Conservation (phyloP, 2,329 filamentous ascomycete species). For the Fusarium brevicatenulatum region DNA sequence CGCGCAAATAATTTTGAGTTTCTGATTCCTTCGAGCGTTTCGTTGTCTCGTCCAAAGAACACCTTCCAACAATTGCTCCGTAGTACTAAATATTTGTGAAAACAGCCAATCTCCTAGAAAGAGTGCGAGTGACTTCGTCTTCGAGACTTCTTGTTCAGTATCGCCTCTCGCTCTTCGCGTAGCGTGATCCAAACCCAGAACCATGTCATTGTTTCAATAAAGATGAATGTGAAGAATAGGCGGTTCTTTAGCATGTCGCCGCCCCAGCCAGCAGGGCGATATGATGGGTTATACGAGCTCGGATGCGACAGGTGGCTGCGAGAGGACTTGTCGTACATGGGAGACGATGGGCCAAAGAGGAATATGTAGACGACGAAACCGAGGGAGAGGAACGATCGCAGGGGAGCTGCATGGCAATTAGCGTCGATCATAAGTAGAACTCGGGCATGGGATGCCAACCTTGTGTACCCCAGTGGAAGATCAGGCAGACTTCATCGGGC, state of each 20-base stretch:
- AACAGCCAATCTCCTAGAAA: constrained; percentile 1
- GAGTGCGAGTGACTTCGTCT: constrained; percentile 40
- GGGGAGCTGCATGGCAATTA: constrained; percentile 59
- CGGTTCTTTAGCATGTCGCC: constrained; percentile 82
- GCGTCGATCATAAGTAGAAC: constrained; percentile 29
- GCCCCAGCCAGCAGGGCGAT: constrained; percentile 57
- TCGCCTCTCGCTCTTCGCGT: constrained; percentile 68
- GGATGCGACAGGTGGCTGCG: constrained; percentile 39
- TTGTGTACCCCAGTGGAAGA: constrained; percentile 74
- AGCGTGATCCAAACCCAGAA: constrained; percentile 84
- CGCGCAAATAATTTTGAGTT: background rate
- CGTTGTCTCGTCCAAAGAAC: background rate
- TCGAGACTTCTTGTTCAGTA: constrained; percentile 54
- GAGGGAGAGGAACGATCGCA: constrained; percentile 74
- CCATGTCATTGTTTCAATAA: constrained; percentile 85
- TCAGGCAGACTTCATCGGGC: constrained; percentile 71
- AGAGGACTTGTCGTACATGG: constrained; percentile 53
- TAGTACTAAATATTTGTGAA: background rate
- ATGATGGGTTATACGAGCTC: constrained; percentile 49
- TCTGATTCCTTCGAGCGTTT: background rate
- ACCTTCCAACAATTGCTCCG: background rate
- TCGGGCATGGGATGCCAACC: constrained; percentile 58
- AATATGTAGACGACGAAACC: constrained; percentile 71
- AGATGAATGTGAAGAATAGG: constrained; percentile 84
- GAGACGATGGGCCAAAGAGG: constrained; percentile 64